phyloP scores from a whole-genome alignment of 805 yeast species.

The Spathaspora sp. region DNA sequence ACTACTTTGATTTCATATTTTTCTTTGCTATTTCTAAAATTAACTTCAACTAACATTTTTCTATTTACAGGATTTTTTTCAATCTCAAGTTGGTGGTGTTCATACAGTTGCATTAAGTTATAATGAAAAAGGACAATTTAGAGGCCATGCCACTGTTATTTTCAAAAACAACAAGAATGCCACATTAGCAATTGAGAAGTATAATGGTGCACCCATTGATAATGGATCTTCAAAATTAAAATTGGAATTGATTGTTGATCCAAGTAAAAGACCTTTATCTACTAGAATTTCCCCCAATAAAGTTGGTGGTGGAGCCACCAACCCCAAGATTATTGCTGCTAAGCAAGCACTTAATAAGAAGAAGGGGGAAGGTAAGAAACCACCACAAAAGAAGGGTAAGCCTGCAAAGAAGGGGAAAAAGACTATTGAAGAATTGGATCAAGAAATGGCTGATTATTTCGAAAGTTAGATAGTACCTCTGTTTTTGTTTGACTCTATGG shows the following conservation, averaged over 20 bases:
- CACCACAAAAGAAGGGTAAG: conserved; percentile 25
- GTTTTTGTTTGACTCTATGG: neutral
- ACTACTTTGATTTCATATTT: neutral
- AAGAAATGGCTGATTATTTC: conserved; percentile 96
- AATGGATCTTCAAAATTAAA: conserved; percentile 75
- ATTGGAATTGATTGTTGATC: conserved; percentile 81
- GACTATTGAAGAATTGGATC: conserved; percentile 91
- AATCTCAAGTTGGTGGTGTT: conserved; percentile 84
- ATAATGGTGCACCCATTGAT: conserved; percentile 92
- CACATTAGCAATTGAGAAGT: conserved; percentile 71
- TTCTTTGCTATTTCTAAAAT: neutral
- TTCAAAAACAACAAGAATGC: conserved; percentile 73
- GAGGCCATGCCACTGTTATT: conserved; percentile 85
- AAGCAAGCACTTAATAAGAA: conserved; percentile 5
- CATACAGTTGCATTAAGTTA: conserved; percentile 66
- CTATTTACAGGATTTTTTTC: conserved; percentile 71
- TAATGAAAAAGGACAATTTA: conserved; percentile 84
- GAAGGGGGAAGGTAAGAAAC: conserved; percentile 10
- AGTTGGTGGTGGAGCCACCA: conserved; percentile 14
- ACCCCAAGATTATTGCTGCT: conserved; percentile 20
- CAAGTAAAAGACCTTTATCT: conserved; percentile 69
- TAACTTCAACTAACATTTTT: conserved; percentile 6
- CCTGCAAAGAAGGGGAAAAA: conserved; percentile 49
- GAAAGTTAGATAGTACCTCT: conserved; percentile 1
- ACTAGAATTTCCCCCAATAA: conserved; percentile 64